Evolutionary conservation across 768 basidiomycete genomes (phyloP), one percentile per base, ranked within the genome.

Genomic region (Paxillus rubicundulus): DNA sequence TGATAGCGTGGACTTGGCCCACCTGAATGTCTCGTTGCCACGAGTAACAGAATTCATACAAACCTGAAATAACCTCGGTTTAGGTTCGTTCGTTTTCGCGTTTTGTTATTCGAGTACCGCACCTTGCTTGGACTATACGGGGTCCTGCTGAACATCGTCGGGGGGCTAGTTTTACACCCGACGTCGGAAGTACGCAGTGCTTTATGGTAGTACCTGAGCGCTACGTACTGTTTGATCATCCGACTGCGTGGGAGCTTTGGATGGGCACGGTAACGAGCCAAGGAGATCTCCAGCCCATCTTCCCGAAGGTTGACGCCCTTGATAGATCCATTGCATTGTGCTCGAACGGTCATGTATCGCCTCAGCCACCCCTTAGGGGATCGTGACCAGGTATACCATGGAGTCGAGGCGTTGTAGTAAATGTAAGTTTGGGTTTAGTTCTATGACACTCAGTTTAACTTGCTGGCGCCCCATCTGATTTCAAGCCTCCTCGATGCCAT

Each of bases 401-500:
- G 77, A 76, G 54, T 72, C 81, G 0, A 74, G 74, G 59, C 77
- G 84, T 24, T 24, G 24, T 4, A 6, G 6, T 82, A 85, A 66
- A 68, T 69, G 0, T 63, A 77, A 65, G 78, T 86, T 51, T 86
- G 83, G 84, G 84, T 85, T 67, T 13, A 76, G 48, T n/a, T 14
- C 18, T 28, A 24, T 13, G 24, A 24, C 24, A 24, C 24, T 5
- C 24, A 6, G 5, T 24, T 24, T 24, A 24, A 20, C 34, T 12
- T 1, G 47, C 45, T 52, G 2, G 46, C 16, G 12, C 1, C 21
- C 5, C 18, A n/a, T 34, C 12, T 4, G 21, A 46, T 84, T 82
- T 82, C 81, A 5, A 84, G 83, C 1, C n/a, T 74, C n/a, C n/a
- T n/a, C n/a, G n/a, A n/a, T n/a, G n/a, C n/a, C 1, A 73, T 83